These are phyloP conservation scores for Mycena epipterygia DNA, from an alignment of 768 basidiomycete species.

Conservation along the genomic window DNA sequence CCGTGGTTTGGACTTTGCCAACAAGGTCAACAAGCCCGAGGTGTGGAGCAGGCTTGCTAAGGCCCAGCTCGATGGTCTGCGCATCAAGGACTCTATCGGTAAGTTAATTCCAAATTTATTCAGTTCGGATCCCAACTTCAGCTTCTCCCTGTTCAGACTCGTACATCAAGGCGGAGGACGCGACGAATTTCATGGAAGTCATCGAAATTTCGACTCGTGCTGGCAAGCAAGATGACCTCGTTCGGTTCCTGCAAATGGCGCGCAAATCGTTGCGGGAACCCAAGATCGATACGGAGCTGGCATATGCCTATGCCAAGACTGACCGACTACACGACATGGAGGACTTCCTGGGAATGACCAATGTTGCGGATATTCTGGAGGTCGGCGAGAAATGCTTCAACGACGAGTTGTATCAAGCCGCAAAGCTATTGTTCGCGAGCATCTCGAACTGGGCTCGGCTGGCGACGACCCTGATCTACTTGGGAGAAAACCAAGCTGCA, in stretches of 20 bases:
- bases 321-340: constrained; percentile 99
- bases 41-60: constrained; percentile 99
- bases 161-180: constrained; percentile 97
- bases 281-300: constrained; percentile 97
- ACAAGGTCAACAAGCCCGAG: constrained; percentile 95
- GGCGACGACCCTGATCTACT: constrained; percentile 97
- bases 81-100: constrained; percentile 99
- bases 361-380: constrained; percentile 95
- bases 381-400: constrained; percentile 99
- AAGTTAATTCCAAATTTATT: constrained; percentile 39
- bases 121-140: constrained; percentile 20
- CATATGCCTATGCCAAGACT: constrained; percentile 98
- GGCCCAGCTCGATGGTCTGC: constrained; percentile 97
- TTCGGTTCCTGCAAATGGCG: constrained; percentile 98
- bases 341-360: constrained; percentile 98
- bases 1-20: constrained; percentile 95
- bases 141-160: constrained; percentile 71
- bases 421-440: constrained; percentile 94
- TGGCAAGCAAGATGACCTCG: constrained; percentile 92
- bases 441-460: constrained; percentile 99
- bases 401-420: constrained; percentile 97
- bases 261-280: constrained; percentile 97
- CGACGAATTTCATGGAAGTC: constrained; percentile 93
- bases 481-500: constrained; percentile 97
- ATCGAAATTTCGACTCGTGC: constrained; percentile 96